Base-by-base conservation (phyloP, 2,329 filamentous ascomycete species). In the Dissoconium aciculare region DNA sequence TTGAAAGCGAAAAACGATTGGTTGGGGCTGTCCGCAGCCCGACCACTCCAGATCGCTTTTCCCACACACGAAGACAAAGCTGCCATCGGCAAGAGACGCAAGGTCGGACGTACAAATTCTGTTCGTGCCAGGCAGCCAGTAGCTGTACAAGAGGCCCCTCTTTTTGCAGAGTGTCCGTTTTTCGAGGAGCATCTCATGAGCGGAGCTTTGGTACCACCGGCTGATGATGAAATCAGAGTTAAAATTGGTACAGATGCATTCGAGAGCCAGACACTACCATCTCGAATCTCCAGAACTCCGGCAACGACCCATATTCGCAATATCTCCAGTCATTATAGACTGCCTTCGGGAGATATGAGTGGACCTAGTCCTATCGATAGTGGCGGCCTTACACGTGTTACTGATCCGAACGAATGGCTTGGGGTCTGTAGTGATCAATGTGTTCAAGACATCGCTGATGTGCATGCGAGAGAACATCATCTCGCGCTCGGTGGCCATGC, bases 231-330 rank as follows among this genome's bases (percentile, higher is more conserved):
- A 3, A 41, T 52, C 5, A 27, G 41, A 6, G 39, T 55, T 35
- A 49, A 42, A 31, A 42, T 54, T 17, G 51, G 52, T 14, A 47
- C 42, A 2, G 45, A 46, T 31, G 51, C 51, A 13, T 42, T 52
- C 10, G 44, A 36, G 5, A 52, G 36, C 21, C 47, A 48, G 27
- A 45, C 41, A 5, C 42, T 43, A 12, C 29, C 13, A 11, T 47
- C 45, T 25, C 33, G 30, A 10, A 28, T 13, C 3, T 39, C 40
- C 10, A 36, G 24, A 5, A 34, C 36, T 12, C 35, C 32, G 5
- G 30, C 25, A 1, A 38, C 40, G 10, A 43, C 41, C 16, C 49
- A 45, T 30, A 33, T 45, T 30, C 38, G 39, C 10, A 39, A 34
- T 6, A 36, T 36, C 11, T 50, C 47, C 9, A 44, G 40, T 13